These are phyloP conservation scores for Penicillium janthinellum DNA, from an alignment of 2,329 filamentous ascomycete genomes.

Conservation along the genomic window DNA sequence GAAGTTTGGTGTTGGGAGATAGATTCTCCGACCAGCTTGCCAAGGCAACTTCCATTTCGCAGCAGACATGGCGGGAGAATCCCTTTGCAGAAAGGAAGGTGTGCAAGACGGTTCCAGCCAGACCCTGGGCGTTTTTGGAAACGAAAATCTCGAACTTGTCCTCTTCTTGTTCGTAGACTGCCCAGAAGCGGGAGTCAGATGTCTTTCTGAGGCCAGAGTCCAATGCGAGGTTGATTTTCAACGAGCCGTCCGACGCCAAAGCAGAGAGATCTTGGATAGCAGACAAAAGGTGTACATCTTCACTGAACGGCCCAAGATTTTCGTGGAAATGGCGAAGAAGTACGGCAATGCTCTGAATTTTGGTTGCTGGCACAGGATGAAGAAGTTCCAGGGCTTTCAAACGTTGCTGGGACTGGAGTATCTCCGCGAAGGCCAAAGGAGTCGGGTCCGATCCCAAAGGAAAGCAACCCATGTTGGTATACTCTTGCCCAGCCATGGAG, in stretches of 20 bases:
- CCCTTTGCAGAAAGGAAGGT: constrained; percentile 49
- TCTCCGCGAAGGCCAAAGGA: constrained; percentile 46
- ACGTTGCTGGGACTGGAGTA: constrained; percentile 49
- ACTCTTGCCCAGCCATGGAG: constrained; percentile 41
- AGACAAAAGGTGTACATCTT: constrained; percentile 25
- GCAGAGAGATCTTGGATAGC: constrained; percentile 36
- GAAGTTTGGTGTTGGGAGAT: constrained; percentile 32
- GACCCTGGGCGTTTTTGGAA: constrained; percentile 48
- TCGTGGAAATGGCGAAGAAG: constrained; percentile 37
- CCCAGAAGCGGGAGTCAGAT: constrained; percentile 44
- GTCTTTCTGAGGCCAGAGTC: constrained; percentile 46
- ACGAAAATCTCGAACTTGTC: constrained; percentile 42
- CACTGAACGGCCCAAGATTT: constrained; percentile 24
- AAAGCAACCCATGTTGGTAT: constrained; percentile 49
- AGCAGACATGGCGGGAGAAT: constrained; percentile 42
- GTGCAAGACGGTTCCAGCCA: constrained; percentile 48
- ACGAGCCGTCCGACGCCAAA: constrained; percentile 28
- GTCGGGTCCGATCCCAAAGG: constrained; percentile 49
- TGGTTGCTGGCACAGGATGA: constrained; percentile 38
- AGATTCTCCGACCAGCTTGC: constrained; percentile 39
- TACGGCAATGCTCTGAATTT: constrained; percentile 38
- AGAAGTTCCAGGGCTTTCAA: constrained; percentile 47
- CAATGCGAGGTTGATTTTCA: constrained; percentile 40
- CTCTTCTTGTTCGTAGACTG: constrained; percentile 41
- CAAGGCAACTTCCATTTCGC: constrained; percentile 43